Percentiles rank a stretch among this genome's conserved stretches.
phyloP scores from a whole-genome alignment of 192 early-diverging fungal species.

The Coemansia interrupta region DNA sequence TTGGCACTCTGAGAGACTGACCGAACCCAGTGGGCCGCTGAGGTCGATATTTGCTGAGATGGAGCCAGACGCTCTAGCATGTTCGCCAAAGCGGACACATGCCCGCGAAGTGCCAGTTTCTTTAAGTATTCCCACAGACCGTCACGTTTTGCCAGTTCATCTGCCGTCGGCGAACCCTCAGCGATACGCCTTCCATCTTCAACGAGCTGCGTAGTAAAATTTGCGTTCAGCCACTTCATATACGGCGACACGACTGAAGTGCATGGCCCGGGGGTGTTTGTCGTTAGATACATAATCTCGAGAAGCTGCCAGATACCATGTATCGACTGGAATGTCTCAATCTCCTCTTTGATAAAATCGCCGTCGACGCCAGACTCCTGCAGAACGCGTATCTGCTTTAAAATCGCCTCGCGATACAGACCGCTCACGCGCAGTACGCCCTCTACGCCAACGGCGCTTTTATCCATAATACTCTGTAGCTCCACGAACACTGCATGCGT shows the following conservation, averaged over 20 bases:
- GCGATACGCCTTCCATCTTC: slow-evolving; percentile 30
- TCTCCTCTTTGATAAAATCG: slow-evolving; percentile 20
- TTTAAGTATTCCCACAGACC: slow-evolving; percentile 38
- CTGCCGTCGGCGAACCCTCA: slow-evolving; percentile 5
- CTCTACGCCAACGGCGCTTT: slow-evolving; percentile 11
- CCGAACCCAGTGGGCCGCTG: slow-evolving; percentile 29
- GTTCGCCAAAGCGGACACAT: slow-evolving; percentile 24
- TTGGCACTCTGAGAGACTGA: slow-evolving; percentile 17
- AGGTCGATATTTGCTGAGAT: slow-evolving; percentile 6
- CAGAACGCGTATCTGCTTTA: slow-evolving; percentile 35
- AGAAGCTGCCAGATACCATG: slow-evolving; percentile 50
- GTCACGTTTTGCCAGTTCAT: slow-evolving; percentile 7
- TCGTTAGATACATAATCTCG: slow-evolving; percentile 43
- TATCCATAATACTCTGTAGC: slow-evolving; percentile 31
- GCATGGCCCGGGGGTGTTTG: slow-evolving; percentile 25
- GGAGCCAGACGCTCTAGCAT: slow-evolving; percentile 29
- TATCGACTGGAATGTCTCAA: slow-evolving; percentile 37
- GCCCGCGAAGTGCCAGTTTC: slow-evolving; percentile 38
- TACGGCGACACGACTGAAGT: slow-evolving; percentile 25
- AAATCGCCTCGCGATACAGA: slow-evolving; percentile 48
- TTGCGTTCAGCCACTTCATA: slow-evolving; percentile 51
- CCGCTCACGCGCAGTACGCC: slow-evolving; percentile 25
- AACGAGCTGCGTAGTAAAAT: slow-evolving; percentile 37
- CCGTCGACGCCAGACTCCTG: slow-evolving; percentile 11
- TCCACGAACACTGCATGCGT: slow-evolving; percentile 46